Base-by-base conservation (phyloP, 2,329 filamentous ascomycete genomes). In the Eutypella sp. region DNA sequence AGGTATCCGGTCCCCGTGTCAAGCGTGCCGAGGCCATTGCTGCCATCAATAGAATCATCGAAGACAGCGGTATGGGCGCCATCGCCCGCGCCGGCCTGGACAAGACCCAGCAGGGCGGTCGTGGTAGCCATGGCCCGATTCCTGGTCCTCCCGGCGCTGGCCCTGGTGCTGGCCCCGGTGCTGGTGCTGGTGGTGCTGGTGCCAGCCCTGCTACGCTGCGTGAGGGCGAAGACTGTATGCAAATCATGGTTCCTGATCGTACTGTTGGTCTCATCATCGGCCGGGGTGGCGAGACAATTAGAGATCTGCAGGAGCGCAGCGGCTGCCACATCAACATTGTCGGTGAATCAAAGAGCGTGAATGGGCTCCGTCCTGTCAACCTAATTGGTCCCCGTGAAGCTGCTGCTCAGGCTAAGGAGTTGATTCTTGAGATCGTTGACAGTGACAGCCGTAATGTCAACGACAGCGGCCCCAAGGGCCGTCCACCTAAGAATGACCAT, bases 321-420 rank as follows among this genome's bases (percentile, higher is more conserved):
- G 88, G 87, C n/a, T 96, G 90, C 65, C 91, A 96, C 66, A 89
- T 96, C 65, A 96, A 96, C 66, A 96, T 96, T 60, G 88, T 95
- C 34, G 87, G 87, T 58, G 90, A 96, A 69, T 89, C 89, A 55
- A 95, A 95, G 75, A 95, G 89, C 62, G 80, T 95, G 55, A 95
- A 95, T 61, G 90, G 90, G 38, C 74, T 95, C 50, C 83, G 90
- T 42, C 90, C 91, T 23, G 89, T 96, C 52, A 96, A 96, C 63
- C 76, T 96, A 41, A 95, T 95, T 56, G 90, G 90, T 48, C 83
- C 84, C 36, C 79, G 79, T 36, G 79, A 84, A 57, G 84, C 89
- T 43, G 85, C 89, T 41, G 81, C 82, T 40, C 79, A 81, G 51
- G 90, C 90, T 33, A 92, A 93, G 68, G 87, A 93, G 55, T 72